Evolutionary conservation across 2,329 filamentous ascomycete genomes (phyloP).

Genomic region (Fusarium falciforme): DNA sequence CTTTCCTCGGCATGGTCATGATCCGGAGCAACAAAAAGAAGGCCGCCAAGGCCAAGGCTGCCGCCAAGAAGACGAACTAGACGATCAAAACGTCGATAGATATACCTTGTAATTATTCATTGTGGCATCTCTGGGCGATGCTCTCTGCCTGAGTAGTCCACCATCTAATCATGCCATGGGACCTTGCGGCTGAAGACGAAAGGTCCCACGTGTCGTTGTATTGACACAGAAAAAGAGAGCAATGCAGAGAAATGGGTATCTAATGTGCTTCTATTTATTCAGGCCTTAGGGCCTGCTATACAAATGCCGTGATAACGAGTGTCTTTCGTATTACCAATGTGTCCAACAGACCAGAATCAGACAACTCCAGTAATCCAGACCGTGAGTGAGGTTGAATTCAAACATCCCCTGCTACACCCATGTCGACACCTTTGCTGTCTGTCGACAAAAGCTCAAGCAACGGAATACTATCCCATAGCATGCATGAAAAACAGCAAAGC

Average conservation of each 20-base stretch:
- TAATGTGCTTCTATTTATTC: slow-evolving; percentile 51
- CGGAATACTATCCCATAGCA: slow-evolving; percentile 17
- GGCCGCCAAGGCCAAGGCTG: slow-evolving; percentile 90
- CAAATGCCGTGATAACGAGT: slow-evolving; percentile 42
- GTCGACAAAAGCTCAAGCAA: slow-evolving; percentile 26
- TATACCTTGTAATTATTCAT: slow-evolving; percentile 38
- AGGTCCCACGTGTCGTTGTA: slow-evolving; percentile 6
- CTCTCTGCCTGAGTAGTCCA: slow-evolving; percentile 18
- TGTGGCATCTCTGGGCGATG: slow-evolving; percentile 22
- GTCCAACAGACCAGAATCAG: slow-evolving; percentile 46
- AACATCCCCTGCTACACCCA: slow-evolving; percentile 26
- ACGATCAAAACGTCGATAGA: slow-evolving; percentile 20
- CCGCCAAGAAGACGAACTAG: slow-evolving; percentile 87
- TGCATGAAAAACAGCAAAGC: slow-evolving; percentile 38
- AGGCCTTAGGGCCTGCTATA: slow-evolving; percentile 36
- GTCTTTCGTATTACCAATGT: slow-evolving; percentile 44
- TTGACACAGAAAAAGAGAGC: slow-evolving; percentile 27
- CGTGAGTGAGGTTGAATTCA: slow-evolving; percentile 35
- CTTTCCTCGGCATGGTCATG: slow-evolving; percentile 97
- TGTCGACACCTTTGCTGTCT: slow-evolving; percentile 23
- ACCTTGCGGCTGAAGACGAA: background rate
- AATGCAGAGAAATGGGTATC: slow-evolving; percentile 46
- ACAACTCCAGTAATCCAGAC: slow-evolving; percentile 41
- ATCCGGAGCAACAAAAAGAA: slow-evolving; percentile 99
- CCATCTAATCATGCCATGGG: slow-evolving; percentile 31